Percentiles rank a stretch among this genome's conserved stretches.
Evolutionary conservation across 768 basidiomycete genomes (phyloP).

Genomic region (Tylopilus balloui): DNA sequence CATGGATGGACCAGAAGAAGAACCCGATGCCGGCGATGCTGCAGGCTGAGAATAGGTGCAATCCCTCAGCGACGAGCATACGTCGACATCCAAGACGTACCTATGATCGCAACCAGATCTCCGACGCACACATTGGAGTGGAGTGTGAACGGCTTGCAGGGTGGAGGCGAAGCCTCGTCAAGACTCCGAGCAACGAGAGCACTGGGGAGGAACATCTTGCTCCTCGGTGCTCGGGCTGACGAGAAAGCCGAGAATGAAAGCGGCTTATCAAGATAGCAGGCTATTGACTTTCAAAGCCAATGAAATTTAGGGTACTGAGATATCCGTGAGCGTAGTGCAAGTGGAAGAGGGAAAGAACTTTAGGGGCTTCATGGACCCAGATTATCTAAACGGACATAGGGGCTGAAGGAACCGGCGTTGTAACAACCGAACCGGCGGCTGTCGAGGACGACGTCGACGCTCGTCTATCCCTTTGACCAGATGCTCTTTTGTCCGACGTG

Average conservation of each 20-base stretch:
- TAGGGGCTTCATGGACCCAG: not conserved
- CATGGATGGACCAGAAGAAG: slow-evolving; percentile 20
- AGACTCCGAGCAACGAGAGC: not conserved
- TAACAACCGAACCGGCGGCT: too few species aligned
- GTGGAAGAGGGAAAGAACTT: not conserved
- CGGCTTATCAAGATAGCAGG: not conserved
- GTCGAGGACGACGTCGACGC: not conserved
- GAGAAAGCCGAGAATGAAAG: not conserved
- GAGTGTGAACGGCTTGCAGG: slow-evolving; percentile 12
- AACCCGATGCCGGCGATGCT: slow-evolving; percentile 19
- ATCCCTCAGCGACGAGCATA: not conserved
- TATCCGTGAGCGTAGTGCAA: not conserved
- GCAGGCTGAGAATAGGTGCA: slow-evolving; percentile 5
- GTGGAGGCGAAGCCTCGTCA: not conserved
- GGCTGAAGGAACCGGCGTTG: too few species aligned
- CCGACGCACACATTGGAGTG: slow-evolving; percentile 20
- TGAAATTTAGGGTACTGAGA: not conserved
- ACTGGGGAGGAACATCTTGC: slow-evolving; percentile 4
- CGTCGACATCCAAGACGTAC: slow-evolving; percentile 3
- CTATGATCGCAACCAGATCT: slow-evolving; percentile 22
- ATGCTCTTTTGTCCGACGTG: slow-evolving; percentile 95
- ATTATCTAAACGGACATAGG: too few species aligned
- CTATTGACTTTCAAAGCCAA: not conserved
- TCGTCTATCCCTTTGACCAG: not conserved
- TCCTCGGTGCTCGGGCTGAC: not conserved